phyloP scores from a whole-genome alignment of 2,329 filamentous ascomycete species.

The Talaromyces sp. region DNA sequence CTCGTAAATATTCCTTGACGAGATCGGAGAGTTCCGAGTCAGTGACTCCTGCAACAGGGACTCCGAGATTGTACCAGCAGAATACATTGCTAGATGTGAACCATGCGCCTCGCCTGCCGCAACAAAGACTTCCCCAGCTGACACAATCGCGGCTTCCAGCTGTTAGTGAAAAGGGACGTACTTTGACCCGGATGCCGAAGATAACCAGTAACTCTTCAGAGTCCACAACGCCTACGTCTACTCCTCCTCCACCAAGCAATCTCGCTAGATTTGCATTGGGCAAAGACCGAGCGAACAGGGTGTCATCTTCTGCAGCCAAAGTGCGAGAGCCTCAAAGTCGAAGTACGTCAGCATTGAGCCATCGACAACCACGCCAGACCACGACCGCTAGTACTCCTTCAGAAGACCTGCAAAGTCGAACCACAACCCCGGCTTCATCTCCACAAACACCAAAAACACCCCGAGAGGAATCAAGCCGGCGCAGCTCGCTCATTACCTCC shows the following conservation, averaged over 20 bases:
- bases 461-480: conserved; percentile 12
- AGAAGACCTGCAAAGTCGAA: neutral
- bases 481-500: conserved; percentile 2
- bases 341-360: neutral
- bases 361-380: neutral
- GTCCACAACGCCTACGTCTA: neutral
- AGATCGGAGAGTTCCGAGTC: neutral
- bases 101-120: neutral
- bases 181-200: conserved; percentile 9
- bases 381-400: neutral
- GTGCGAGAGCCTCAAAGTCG: neutral
- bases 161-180: neutral
- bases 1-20: conserved; percentile 14
- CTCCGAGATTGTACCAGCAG: conserved; percentile 1
- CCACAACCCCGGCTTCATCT: conserved; percentile 5
- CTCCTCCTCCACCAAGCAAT: neutral
- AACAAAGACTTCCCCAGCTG: conserved; percentile 2
- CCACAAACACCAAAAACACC: conserved; percentile 8
- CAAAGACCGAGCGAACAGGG: conserved; percentile 8
- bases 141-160: conserved; percentile 11
- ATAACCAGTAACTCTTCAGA: neutral
- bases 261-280: conserved; percentile 6
- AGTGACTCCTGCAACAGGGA: neutral
- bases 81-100: neutral
- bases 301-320: neutral